phyloP scores from a whole-genome alignment of 805 yeast species.

The Saturnispora diversa region DNA sequence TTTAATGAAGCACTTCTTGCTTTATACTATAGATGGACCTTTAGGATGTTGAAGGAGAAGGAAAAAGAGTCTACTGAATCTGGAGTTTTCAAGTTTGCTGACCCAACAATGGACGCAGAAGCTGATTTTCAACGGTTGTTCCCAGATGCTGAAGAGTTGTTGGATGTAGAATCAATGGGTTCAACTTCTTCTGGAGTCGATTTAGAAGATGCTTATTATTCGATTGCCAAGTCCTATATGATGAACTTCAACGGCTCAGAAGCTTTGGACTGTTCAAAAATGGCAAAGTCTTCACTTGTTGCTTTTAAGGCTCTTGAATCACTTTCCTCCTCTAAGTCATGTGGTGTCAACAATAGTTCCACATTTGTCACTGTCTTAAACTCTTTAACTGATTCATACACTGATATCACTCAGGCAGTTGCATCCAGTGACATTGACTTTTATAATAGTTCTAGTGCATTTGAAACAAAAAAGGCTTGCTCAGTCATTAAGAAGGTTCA shows the following conservation, averaged over 20 bases:
- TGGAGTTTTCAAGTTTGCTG: slow-evolving; percentile 58
- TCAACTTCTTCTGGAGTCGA: slow-evolving; percentile 9
- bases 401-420: slow-evolving; percentile 21
- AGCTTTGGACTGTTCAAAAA: slow-evolving; percentile 23
- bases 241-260: slow-evolving; percentile 29
- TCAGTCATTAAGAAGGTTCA: slow-evolving; percentile 37
- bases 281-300: slow-evolving; percentile 34
- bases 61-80: slow-evolving; percentile 53
- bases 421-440: slow-evolving; percentile 39
- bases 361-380: slow-evolving; percentile 31
- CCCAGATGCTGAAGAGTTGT: slow-evolving; percentile 76
- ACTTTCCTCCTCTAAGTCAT: slow-evolving; percentile 19
- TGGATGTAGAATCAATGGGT: slow-evolving; percentile 31
- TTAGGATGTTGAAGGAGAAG: slow-evolving; percentile 58
- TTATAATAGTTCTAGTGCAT: slow-evolving; percentile 53
- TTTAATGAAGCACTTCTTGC: slow-evolving; percentile 45
- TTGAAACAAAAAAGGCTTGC: slow-evolving; percentile 57
- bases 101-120: slow-evolving; percentile 59
- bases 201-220: slow-evolving; percentile 41
- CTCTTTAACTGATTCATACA: slow-evolving; percentile 30
- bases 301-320: slow-evolving; percentile 27
- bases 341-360: slow-evolving; percentile 24
- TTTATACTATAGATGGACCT: slow-evolving; percentile 74
- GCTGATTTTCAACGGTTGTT: slow-evolving; percentile 73
- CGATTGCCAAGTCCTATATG: slow-evolving; percentile 44